Evolutionary conservation across 441 rosid species (phyloP), one percentile per base, ranked within the genome.

Genomic region (Jatropha multifida): DNA sequence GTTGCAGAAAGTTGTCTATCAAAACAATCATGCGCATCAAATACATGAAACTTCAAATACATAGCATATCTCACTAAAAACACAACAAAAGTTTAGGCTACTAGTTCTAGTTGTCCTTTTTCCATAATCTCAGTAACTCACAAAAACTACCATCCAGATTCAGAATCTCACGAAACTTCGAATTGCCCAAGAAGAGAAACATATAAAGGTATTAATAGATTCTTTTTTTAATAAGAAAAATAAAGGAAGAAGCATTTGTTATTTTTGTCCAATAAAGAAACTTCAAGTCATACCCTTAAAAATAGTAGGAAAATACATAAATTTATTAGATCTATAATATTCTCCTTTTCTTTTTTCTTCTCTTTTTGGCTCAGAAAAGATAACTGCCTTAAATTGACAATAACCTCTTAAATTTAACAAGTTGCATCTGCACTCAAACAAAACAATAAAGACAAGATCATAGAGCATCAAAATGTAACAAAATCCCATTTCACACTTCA

Each of bases 351-450:
- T 4, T 20, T 20, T 5, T 26, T 18, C 0, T 23, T 23, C 23
- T 23, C 6, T 61, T 8, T 23, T 27, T 23, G 11, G 26, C 9
- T 6, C 3, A 8, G 9, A 12, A 54, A 51, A 15, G 48, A 69
- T 37, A 18, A 12, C 7, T 42, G 41, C 52, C 38, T 41, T 56
- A 54, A 41, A 11, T 56, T 10, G n/a, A 69, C 38, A 46, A 46
- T 27, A n/a, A 18, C 49, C 68, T 5, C 68, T 65, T 65, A 65
- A 18, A 65, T 40, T 65, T 68, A 68, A 68, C 12, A 49, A 26
- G n/a, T 3, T 10, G 20, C 41, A 3, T 18, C 20, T 56, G 14
- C 42, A 59, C 7, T 59, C 26, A 44, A 27, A 71, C 4, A 14
- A 61, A 71, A 40, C 18, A 10, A 51, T 8, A 61, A 27, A n/a